These are phyloP conservation scores for Citrus reticulata DNA, from an alignment of 345 rosid species.

Conservation along the genomic window DNA sequence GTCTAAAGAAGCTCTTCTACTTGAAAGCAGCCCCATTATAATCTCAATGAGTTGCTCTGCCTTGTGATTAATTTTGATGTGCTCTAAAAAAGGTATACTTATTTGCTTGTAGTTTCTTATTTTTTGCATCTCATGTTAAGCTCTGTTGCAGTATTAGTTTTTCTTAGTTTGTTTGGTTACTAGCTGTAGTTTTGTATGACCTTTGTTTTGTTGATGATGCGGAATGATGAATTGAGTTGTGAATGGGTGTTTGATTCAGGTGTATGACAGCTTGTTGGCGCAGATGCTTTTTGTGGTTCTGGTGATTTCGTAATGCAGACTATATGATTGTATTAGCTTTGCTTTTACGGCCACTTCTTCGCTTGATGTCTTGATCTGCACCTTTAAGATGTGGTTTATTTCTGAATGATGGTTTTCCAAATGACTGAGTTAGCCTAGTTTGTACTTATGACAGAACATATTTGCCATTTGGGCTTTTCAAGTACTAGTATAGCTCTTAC, in stretches of 20 bases:
- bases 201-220: slow-evolving; percentile 28
- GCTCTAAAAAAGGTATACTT: not conserved
- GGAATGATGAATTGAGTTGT: slow-evolving; percentile 69
- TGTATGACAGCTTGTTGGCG: slow-evolving; percentile 85
- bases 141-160: not conserved
- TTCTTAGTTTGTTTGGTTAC: not conserved
- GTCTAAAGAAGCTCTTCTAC: not conserved
- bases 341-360: slow-evolving; percentile 54
- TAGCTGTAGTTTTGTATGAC: slow-evolving; percentile 13
- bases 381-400: slow-evolving; percentile 51
- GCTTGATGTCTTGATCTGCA: slow-evolving; percentile 37
- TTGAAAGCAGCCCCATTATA: not conserved
- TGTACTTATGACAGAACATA: slow-evolving; percentile 29
- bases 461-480: slow-evolving; percentile 29
- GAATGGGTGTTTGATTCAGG: slow-evolving; percentile 90
- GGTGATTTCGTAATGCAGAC: slow-evolving; percentile 84
- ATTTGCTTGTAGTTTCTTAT: not conserved
- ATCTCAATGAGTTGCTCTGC: not conserved
- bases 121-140: not conserved
- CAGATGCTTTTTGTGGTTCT: slow-evolving; percentile 93
- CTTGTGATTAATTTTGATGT: not conserved
- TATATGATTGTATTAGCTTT: slow-evolving; percentile 68
- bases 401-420: slow-evolving; percentile 49
- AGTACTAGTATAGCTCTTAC: slow-evolving; percentile 25
- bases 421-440: slow-evolving; percentile 50